Evolutionary conservation across 192 early-diverging fungal genomes (phyloP), one percentile per base, ranked within the genome.

Genomic region (Diversispora epigaea): DNA sequence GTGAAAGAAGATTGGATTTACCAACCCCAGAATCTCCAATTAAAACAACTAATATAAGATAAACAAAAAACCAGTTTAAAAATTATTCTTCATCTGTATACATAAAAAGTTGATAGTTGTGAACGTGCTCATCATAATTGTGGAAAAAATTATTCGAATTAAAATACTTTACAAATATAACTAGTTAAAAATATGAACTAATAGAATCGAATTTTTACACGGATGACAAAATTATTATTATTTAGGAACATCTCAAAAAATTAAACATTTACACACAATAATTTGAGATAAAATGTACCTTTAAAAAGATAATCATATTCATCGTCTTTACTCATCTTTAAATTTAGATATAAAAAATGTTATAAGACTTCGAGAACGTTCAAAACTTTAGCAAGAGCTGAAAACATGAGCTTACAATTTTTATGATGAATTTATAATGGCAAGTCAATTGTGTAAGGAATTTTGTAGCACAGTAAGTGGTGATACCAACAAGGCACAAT

Each of bases 11-110:
- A 84, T 97, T 98, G 80, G 97, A 97, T 82, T 99, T 99, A 71
- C 97, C 97, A 74, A 96, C 96, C 41, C 95, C 95, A 21, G 95
- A 97, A 79, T 98, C 96, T 58, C 93, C 93, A 86, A 95, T 95
- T 70, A 95, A 86, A 62, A 95, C 93, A 82, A 94, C 93, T 91
- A 65, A 39, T 32, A 32, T 32, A 32, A 32, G 25, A 32, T 2
- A 32, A 32, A 32, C 0, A 21, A 10, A 43, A 39, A 19, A 58
- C 47, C 40, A 61, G 43, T 41, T 52, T 76, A 49, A 45, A 67
- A 52, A 40, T 17, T 25, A 12, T 10, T 6, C 3, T 11, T 9
- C 10, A 25, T 25, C 19, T 60, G 9, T 11, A 19, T 56, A 15
- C 6, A 15, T 19, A 58, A 58, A 32, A 32, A 32, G 25, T 32